These are phyloP conservation scores for Macrolepiota dolichaula DNA, from an alignment of 768 basidiomycete genomes.

Conservation along the genomic window DNA sequence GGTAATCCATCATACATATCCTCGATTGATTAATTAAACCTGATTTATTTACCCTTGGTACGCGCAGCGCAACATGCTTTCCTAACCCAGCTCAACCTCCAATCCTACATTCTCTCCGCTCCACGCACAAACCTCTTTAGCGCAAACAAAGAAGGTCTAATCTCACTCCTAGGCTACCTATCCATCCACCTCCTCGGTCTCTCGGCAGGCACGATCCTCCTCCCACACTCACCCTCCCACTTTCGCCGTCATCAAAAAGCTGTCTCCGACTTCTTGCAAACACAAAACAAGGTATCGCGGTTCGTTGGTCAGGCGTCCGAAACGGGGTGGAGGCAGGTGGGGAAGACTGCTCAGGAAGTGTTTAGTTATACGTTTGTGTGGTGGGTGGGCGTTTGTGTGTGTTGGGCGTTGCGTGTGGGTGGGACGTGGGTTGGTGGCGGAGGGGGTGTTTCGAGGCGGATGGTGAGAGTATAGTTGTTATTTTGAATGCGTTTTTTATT, in stretches of 20 bases:
- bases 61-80: constrained; percentile 66
- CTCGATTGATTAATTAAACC: too few species aligned
- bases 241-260: constrained; percentile 54
- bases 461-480: constrained; percentile 29
- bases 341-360: constrained; percentile 74
- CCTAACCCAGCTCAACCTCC: constrained; percentile 53
- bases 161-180: constrained; percentile 84
- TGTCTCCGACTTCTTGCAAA: constrained; percentile 12
- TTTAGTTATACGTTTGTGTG: constrained; percentile 71
- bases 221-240: constrained; percentile 75
- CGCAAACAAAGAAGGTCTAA: constrained; percentile 90
- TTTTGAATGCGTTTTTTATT: neutral
- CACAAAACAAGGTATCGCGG: constrained; percentile 13
- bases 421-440: constrained; percentile 19
- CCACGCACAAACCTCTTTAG: constrained; percentile 63
- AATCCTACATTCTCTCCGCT: constrained; percentile 61
- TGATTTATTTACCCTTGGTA: too few species aligned
- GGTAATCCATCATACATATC: too few species aligned
- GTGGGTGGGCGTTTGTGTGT: constrained; percentile 60
- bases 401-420: constrained; percentile 35
- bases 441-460: constrained; percentile 42
- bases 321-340: constrained; percentile 47
- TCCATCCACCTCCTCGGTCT: constrained; percentile 87
- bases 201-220: constrained; percentile 73
- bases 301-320: constrained; percentile 19